Conservation (phyloP, 495 filamentous ascomycete species). For the Schizothecium vesticola region DNA sequence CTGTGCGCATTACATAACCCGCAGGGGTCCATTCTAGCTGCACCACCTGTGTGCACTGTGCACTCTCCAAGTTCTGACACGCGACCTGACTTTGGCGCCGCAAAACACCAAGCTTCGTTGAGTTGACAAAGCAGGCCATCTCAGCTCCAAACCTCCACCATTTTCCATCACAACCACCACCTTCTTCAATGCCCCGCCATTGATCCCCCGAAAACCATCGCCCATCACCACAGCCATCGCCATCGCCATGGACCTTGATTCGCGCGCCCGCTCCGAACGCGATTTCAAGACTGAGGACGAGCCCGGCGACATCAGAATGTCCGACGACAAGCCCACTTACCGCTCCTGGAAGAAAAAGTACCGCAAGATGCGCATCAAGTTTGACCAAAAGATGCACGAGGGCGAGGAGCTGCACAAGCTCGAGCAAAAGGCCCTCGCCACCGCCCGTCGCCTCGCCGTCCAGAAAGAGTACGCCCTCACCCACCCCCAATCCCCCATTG, state of each 20-base stretch:
- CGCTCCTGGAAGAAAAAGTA: constrained; percentile 80
- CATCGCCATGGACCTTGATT: constrained; percentile 24
- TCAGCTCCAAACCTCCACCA: background rate
- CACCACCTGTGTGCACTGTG: background rate
- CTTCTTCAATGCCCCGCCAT: background rate
- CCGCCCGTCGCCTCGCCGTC: constrained; percentile 72
- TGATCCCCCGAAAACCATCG: background rate
- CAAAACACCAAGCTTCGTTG: background rate
- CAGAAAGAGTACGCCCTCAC: constrained; percentile 62
- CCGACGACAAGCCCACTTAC: constrained; percentile 35
- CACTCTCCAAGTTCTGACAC: constrained; percentile 2
- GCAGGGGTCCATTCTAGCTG: background rate
- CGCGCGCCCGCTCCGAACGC: constrained; percentile 18
- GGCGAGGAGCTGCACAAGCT: constrained; percentile 71
- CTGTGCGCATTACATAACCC: constrained; percentile 5
- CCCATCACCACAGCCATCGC: background rate
- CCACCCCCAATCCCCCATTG: constrained; percentile 6
- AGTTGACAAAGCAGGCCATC: background rate
- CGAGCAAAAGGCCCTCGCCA: constrained; percentile 69
- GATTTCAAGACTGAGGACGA: constrained; percentile 30
- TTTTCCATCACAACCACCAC: background rate
- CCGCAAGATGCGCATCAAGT: constrained; percentile 80
- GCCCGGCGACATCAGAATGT: constrained; percentile 29
- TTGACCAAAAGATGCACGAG: constrained; percentile 75
- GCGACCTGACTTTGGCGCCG: constrained; percentile 6